phyloP scores from a whole-genome alignment of 2,329 filamentous ascomycete genomes.

The Kalmusia sp. region DNA sequence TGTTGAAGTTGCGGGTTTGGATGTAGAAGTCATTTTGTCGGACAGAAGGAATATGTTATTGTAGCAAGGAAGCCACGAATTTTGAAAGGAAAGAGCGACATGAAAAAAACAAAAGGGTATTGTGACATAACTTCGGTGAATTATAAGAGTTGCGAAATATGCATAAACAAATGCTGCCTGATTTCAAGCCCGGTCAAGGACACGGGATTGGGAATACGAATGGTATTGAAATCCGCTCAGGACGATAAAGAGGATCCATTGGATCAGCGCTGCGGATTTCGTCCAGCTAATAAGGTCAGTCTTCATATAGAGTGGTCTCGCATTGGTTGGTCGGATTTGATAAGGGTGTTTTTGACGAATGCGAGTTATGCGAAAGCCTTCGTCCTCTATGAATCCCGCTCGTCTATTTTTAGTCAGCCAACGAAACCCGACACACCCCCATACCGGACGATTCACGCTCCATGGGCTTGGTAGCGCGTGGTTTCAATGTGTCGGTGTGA shows the following conservation, averaged over 20 bases:
- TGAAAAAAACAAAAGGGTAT: too few relatives aligned
- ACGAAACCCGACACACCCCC: background rate
- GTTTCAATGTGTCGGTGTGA: too few relatives aligned
- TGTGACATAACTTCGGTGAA: background rate
- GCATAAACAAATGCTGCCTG: background rate
- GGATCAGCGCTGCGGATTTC: background rate
- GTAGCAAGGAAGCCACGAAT: background rate
- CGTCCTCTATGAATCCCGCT: background rate
- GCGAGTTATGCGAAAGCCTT: background rate
- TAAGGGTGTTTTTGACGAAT: background rate
- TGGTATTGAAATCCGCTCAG: background rate
- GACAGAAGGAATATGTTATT: too few relatives aligned
- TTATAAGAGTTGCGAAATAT: background rate
- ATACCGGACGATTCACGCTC: conserved; percentile 21
- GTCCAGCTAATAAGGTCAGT: background rate
- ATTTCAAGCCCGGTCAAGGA: background rate
- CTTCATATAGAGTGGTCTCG: background rate
- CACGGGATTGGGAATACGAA: background rate
- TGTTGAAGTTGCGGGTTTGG: background rate
- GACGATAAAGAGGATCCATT: too few relatives aligned
- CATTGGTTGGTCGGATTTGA: too few relatives aligned
- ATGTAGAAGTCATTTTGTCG: too few relatives aligned
- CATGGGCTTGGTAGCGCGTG: too few relatives aligned
- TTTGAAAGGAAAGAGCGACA: too few relatives aligned
- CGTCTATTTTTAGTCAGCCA: background rate